Conservation (phyloP, 768 basidiomycete genomes). For the Collybia sordida region DNA sequence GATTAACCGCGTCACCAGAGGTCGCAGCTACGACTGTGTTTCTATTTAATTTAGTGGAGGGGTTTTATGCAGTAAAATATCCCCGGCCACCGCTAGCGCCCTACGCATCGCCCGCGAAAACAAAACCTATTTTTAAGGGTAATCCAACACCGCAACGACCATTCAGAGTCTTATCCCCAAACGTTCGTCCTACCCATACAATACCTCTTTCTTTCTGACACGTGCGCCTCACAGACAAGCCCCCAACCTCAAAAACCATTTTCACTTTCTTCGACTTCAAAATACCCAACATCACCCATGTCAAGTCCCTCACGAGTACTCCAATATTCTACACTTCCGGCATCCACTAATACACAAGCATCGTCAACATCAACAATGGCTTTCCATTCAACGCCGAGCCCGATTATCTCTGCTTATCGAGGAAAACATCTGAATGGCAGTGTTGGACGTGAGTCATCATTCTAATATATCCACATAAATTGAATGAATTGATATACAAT, state of each 20-base stretch:
- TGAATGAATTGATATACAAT: too few relatives aligned
- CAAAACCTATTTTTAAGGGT: conserved; percentile 21
- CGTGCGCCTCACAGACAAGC: conserved; percentile 28
- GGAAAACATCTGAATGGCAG: conserved; percentile 32
- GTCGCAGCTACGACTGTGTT: conserved; percentile 29
- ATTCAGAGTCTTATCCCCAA: conserved; percentile 40
- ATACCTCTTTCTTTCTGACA: not conserved
- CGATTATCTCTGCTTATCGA: conserved; percentile 41
- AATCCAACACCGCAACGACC: conserved; percentile 32
- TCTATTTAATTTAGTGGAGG: conserved; percentile 40
- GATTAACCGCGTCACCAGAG: conserved; percentile 22
- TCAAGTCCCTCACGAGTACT: conserved; percentile 40
- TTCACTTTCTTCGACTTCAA: conserved; percentile 32
- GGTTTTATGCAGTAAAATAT: conserved; percentile 39
- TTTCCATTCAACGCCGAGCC: conserved; percentile 37
- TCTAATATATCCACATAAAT: too few relatives aligned
- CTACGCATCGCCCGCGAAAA: conserved; percentile 28
- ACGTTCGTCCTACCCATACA: conserved; percentile 27
- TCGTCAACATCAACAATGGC: conserved; percentile 32
- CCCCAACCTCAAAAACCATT: conserved; percentile 45
- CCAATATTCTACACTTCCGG: conserved; percentile 31
- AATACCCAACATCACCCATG: conserved; percentile 37
- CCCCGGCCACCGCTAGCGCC: conserved; percentile 37
- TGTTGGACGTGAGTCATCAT: conserved; percentile 34
- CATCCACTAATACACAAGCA: conserved; percentile 31